These are phyloP conservation scores for Diplodia corticola DNA, from an alignment of 2,329 filamentous ascomycete species.

Conservation along the genomic window DNA sequence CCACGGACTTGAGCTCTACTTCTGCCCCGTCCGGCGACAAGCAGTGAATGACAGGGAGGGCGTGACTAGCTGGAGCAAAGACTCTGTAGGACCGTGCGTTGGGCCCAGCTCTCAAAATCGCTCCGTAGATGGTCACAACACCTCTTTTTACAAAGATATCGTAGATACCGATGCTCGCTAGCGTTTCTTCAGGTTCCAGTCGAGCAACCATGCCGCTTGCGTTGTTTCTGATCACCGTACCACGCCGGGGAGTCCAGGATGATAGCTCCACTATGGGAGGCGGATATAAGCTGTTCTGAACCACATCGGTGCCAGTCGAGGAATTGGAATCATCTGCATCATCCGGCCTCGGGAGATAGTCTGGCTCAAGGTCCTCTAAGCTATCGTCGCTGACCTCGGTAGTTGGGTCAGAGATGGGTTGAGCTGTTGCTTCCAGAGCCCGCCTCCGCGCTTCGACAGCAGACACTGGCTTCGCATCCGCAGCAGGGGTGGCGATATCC, in stretches of 20 bases:
- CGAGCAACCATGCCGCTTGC: slow-evolving; percentile 29
- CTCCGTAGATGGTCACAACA: slow-evolving; percentile 65
- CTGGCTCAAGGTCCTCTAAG: slow-evolving; percentile 13
- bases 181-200: slow-evolving; percentile 37
- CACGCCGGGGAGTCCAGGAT: slow-evolving; percentile 1
- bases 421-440: slow-evolving; percentile 2
- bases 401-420: background rate
- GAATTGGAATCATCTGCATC: slow-evolving; percentile 4
- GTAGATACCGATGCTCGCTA: slow-evolving; percentile 62
- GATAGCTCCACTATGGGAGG: slow-evolving; percentile 13
- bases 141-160: slow-evolving; percentile 63
- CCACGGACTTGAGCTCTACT: slow-evolving; percentile 54
- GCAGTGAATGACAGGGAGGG: slow-evolving; percentile 61
- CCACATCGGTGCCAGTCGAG: background rate
- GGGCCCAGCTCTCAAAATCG: slow-evolving; percentile 54
- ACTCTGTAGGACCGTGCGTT: slow-evolving; percentile 54
- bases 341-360: slow-evolving; percentile 9
- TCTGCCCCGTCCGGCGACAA: slow-evolving; percentile 48
- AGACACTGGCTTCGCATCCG: background rate
- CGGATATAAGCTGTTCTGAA: background rate
- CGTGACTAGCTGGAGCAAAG: slow-evolving; percentile 67
- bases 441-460: slow-evolving; percentile 13
- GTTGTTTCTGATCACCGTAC: slow-evolving; percentile 28
- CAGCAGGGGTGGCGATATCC: background rate
- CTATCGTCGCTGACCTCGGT: slow-evolving; percentile 14